These are phyloP conservation scores for Rhinocladiella similis DNA, from an alignment of 2,329 filamentous ascomycete species.

Conservation along the genomic window DNA sequence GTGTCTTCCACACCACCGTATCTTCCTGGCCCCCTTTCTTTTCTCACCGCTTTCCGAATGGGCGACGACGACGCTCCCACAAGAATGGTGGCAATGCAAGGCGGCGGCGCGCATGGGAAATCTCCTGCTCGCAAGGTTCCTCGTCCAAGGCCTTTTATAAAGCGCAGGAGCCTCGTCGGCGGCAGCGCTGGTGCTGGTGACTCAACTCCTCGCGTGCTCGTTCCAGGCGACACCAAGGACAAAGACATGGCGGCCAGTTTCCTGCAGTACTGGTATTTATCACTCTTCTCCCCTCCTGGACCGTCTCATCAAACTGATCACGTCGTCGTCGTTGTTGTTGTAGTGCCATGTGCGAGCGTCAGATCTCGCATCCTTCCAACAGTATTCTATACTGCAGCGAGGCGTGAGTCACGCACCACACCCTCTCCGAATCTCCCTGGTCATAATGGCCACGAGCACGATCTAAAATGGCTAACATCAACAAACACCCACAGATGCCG, in stretches of 20 bases:
- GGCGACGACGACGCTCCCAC: neutral
- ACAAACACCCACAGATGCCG: conserved; percentile 38
- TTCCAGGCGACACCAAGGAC: conserved; percentile 10
- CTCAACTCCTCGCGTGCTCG: conserved; percentile 4
- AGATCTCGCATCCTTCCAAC: conserved; percentile 62
- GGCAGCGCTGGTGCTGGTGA: no score
- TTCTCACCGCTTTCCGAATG: conserved; percentile 16
- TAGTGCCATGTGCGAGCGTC: conserved; percentile 65
- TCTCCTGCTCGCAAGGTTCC: conserved; percentile 10
- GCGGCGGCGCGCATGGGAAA: conserved; percentile 14
- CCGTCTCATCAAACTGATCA: conserved; percentile 13
- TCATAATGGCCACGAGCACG: no score
- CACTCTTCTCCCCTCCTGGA: no score
- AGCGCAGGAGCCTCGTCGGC: conserved; percentile 9
- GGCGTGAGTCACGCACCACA: conserved; percentile 49
- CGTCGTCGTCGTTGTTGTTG: conserved; percentile 20
- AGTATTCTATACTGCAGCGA: conserved; percentile 65
- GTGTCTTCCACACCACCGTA: no score
- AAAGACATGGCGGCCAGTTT: conserved; percentile 44
- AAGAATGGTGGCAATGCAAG: conserved; percentile 17
- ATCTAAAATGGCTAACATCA: no score
- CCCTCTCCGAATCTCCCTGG: neutral
- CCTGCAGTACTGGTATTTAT: conserved; percentile 46
- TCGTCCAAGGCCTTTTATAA: conserved; percentile 17
- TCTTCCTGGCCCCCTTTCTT: no score